Evolutionary conservation across 1,284 basidiomycete genomes (phyloP), one percentile per base, ranked within the genome.

Genomic region (Tetrapyrgos nigripes): DNA sequence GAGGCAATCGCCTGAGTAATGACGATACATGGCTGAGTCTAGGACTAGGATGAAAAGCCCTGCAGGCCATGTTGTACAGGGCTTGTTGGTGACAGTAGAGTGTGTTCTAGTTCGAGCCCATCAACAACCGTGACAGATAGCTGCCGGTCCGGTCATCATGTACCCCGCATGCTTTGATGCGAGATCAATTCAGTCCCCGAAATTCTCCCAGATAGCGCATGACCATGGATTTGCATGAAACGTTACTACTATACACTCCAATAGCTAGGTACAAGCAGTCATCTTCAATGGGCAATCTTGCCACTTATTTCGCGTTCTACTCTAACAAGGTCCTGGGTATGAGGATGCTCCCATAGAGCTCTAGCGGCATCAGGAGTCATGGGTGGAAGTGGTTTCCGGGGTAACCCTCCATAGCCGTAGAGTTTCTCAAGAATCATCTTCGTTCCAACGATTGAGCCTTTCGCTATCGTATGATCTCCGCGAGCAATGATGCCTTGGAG

Each of bases 401-500:
- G 86, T 33, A 82, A 73, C 0, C 93, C 92, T 17, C 90, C 90
- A 68, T 92, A 93, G 4, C 92, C 93, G 64, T 88, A 83, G 51
- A 92, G 73, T 70, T 85, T 88, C 73, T 91, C 77, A 28, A 95
- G 74, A 53, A 93, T 81, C 71, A 79, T 89, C 76, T 97, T 97
- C 13, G 91, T 94, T 6, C 93, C 94, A 1, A 90, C 78, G 64
- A 96, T 91, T 3, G 89, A 91, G 3, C 85, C 76, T 70, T 91
- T 91, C 27, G 90, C 85, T 66, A 94, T 89, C 13, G 92, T 91
- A 62, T 81, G 88, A 70, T 97, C 94, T 3, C 88, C 93, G 31
- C 84, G 86, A 23, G 91, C 90, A 51, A 93, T 80, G 60, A 94
- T 85, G 27, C 88, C 91, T 72, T 96, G 94, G 46, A 96, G 71